phyloP scores from a whole-genome alignment of 352 stramenopile genomes.

The Saprolegnia diclina region DNA sequence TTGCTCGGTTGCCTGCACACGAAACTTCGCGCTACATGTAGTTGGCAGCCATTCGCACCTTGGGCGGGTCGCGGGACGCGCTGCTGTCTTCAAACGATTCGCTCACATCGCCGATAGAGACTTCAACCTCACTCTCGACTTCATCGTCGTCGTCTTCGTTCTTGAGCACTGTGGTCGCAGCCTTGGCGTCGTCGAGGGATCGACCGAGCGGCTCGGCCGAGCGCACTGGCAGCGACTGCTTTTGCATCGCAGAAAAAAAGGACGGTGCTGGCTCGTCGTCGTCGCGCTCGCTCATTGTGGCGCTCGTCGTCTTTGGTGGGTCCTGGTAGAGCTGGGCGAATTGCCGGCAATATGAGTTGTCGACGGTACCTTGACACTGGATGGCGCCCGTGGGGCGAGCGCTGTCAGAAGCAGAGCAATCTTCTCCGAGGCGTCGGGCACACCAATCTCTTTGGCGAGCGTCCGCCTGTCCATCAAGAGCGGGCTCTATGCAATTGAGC shows the following conservation, averaged over 20 bases:
- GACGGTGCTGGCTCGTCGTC: too few species aligned
- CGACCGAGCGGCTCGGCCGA: too few species aligned
- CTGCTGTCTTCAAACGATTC: slow-evolving; percentile 7
- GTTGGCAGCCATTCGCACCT: not conserved
- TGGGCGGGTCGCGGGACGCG: not conserved
- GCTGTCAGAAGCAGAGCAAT: not conserved
- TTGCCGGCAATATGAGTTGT: too few species aligned
- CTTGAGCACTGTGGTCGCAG: too few species aligned
- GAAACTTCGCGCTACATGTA: not conserved
- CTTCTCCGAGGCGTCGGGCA: not conserved
- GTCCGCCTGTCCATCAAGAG: not conserved
- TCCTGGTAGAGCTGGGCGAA: too few species aligned
- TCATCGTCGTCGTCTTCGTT: slow-evolving; percentile 27
- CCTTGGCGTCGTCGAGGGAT: too few species aligned
- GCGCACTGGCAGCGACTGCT: too few species aligned
- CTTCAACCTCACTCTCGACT: not conserved
- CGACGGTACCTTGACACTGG: too few species aligned
- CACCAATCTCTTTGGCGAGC: not conserved
- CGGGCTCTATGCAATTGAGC: not conserved
- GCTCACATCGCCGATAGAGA: not conserved
- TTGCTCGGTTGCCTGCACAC: not conserved
- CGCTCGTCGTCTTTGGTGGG: too few species aligned
- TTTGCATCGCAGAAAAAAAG: too few species aligned
- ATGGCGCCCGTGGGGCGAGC: not conserved
- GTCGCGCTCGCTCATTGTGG: not conserved